Base-by-base conservation (phyloP, 805 yeast genomes). In the Starmera pachycereana region DNA sequence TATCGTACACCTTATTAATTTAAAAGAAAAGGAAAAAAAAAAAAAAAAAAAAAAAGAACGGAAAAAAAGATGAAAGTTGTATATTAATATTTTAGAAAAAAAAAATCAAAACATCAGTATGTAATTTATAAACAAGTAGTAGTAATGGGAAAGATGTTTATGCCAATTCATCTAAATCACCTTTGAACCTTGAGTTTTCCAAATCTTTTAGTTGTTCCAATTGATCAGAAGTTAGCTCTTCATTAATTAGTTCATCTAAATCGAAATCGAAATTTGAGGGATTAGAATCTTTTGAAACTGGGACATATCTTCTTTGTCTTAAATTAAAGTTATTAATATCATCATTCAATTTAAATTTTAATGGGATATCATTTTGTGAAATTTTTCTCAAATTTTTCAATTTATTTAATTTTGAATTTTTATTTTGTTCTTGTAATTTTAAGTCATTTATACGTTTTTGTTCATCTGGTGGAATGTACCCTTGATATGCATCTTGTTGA, bases 181-280 rank as follows among this genome's bases (percentile, higher is more conserved):
- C 37, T 22, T 47, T 42, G 8, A 12, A 22, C 8, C 14, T 19
- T 22, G 25, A n/a, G 6, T 33, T 28, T 12, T 42, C 27, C 16
- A 42, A 41, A 22, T 52, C 57, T 8, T 33, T 5, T 13, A 34
- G 16, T 22, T 35, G 27, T 4, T 53, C 58, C 14, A 13, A 33
- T 8, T 13, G 22, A 33, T 52, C 52, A 14, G 47, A 47, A 13
- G 38, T 35, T 2, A 39, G 25, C 14, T 45, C 56, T 8, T 51
- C 49, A 14, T 45, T 41, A 25, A 53, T 51, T 14, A 53, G 40
- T 16, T 50, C 57, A 36, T 54, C 59, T 9, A 54, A 31, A 38
- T 54, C 59, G 33, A 41, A 54, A 43, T 54, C 59, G 36, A 40
- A 54, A 6, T 46, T 16, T 8, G 53, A 47, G 12, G 57, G 59